Evolutionary conservation across 2,329 filamentous ascomycete genomes (phyloP).

Genomic region (Fusarium sp.): DNA sequence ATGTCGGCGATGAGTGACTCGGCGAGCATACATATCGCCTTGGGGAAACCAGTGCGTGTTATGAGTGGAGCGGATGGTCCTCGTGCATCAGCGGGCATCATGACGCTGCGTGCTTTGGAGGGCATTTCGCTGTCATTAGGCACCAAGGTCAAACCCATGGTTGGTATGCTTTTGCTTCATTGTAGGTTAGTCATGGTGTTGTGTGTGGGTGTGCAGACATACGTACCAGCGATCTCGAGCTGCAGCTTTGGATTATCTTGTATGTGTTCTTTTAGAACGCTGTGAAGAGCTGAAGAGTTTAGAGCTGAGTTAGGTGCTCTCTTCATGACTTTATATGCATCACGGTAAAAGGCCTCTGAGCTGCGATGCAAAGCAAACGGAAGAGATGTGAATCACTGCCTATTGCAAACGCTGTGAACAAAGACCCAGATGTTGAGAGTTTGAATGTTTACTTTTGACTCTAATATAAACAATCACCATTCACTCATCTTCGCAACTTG

Average conservation of each 20-base stretch:
- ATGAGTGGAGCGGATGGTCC: too few relatives aligned
- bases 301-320: not conserved
- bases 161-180: not conserved
- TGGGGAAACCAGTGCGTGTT: not conserved
- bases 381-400: constrained; percentile 3
- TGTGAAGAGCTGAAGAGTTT: not conserved
- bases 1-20: constrained; percentile 32
- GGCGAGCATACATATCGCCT: constrained; percentile 12
- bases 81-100: not conserved
- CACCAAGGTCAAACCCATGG: not conserved
- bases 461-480: too few relatives aligned
- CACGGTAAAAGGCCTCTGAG: not conserved
- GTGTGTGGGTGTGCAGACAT: not conserved
- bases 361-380: not conserved
- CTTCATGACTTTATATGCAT: not conserved
- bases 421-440: not conserved
- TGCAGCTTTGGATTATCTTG: not conserved
- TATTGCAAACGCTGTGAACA: not conserved
- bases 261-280: not conserved
- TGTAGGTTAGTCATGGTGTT: not conserved
- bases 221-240: not conserved
- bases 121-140: not conserved
- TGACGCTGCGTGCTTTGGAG: not conserved
- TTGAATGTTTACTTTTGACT: too few relatives aligned
- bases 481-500: not conserved